These are phyloP conservation scores for Clonostachys chloroleuca DNA, from an alignment of 2,329 filamentous ascomycete genomes.

Conservation along the genomic window DNA sequence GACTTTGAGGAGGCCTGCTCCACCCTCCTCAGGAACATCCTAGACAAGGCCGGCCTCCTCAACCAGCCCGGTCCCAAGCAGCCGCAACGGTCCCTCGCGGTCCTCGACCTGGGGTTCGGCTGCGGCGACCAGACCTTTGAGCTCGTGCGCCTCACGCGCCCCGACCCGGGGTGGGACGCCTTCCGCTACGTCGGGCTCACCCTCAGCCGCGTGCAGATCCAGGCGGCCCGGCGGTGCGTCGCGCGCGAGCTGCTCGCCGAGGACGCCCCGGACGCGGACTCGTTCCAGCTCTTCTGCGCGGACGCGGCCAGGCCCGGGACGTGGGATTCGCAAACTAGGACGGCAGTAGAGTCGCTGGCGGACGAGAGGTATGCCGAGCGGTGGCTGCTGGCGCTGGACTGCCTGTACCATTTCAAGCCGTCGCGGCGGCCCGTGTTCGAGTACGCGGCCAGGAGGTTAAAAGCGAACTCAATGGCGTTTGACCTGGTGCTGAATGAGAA, in stretches of 20 bases:
- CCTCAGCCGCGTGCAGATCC: constrained; percentile 37
- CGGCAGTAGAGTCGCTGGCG: constrained; percentile 14
- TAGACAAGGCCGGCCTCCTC: constrained; percentile 35
- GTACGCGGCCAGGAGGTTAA: constrained; percentile 29
- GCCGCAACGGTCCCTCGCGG: constrained; percentile 14
- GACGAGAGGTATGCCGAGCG: constrained; percentile 17
- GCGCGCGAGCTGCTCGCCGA: constrained; percentile 11
- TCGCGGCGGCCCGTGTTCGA: constrained; percentile 41
- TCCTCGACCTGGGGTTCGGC: constrained; percentile 53
- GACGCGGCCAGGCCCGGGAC: constrained; percentile 40
- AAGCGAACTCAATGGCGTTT: constrained; percentile 49
- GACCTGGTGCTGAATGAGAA: constrained; percentile 38
- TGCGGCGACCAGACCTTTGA: constrained; percentile 54
- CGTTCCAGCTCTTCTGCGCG: constrained; percentile 36
- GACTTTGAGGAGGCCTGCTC: constrained; percentile 40
- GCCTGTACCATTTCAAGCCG: constrained; percentile 52
- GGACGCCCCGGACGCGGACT: constrained; percentile 4
- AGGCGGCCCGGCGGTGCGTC: constrained; percentile 22
- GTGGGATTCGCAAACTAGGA: constrained; percentile 22
- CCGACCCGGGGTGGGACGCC: constrained; percentile 8
- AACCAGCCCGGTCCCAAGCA: neutral
- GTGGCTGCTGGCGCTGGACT: constrained; percentile 53
- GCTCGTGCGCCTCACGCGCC: constrained; percentile 22
- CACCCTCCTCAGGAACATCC: constrained; percentile 41
- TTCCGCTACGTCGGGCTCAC: constrained; percentile 50